These are phyloP conservation scores for Neonectria punicea DNA, from an alignment of 2,329 filamentous ascomycete species.

Conservation along the genomic window DNA sequence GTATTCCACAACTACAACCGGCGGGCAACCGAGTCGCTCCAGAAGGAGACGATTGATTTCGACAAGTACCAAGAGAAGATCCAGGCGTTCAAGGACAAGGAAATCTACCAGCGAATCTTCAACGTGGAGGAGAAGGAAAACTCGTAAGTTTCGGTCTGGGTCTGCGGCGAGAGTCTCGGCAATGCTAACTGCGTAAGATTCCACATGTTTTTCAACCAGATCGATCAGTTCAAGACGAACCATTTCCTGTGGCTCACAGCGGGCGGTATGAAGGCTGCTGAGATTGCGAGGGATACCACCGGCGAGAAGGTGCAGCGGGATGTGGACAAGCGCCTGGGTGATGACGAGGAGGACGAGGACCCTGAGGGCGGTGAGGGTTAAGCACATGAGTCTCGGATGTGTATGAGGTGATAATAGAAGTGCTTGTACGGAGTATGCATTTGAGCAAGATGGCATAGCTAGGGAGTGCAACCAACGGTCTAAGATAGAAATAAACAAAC, in stretches of 20 bases:
- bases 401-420: constrained; percentile 1
- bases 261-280: constrained; percentile 71
- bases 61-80: constrained; percentile 80
- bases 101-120: constrained; percentile 95
- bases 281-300: constrained; percentile 46
- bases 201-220: constrained; percentile 81
- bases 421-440: neutral
- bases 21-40: constrained; percentile 71
- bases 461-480: neutral
- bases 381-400: constrained; percentile 6
- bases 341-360: constrained; percentile 65
- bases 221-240: constrained; percentile 77
- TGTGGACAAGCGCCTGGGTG: constrained; percentile 60
- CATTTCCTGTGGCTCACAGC: constrained; percentile 82
- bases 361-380: constrained; percentile 59
- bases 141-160: constrained; percentile 68
- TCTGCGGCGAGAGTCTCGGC: neutral
- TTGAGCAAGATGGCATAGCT: neutral
- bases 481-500: too few relatives aligned
- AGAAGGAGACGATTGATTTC: constrained; percentile 80
- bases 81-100: constrained; percentile 86
- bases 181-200: constrained; percentile 62
- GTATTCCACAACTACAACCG: constrained; percentile 92
- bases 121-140: constrained; percentile 88
- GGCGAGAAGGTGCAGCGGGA: constrained; percentile 54